Evolutionary conservation across 352 stramenopile genomes (phyloP), one percentile per base, ranked within the genome.

Genomic region (Globisporangium spiculum): DNA sequence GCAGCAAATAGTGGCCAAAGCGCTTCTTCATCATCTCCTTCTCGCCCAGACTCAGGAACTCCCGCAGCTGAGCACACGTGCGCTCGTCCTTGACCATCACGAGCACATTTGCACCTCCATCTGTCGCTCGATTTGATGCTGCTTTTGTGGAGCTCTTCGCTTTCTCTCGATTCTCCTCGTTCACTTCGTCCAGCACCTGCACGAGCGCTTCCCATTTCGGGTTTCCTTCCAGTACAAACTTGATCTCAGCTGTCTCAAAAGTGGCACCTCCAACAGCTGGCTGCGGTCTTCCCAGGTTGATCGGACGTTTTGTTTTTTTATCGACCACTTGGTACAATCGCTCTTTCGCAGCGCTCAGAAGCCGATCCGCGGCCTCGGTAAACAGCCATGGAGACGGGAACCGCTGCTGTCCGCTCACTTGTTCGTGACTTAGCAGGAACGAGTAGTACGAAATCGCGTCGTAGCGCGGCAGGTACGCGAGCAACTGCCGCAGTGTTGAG

Each of bases 401-500:
- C 70, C 84, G 74, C 78, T 89, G 75, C 70, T 94, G 72, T 24
- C 87, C 71, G 74, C 83, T 88, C 82, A 97, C 81, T 65, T 93
- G 89, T 67, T 98, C 92, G 63, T 98, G 90, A 48, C 80, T 93
- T 41, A 97, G 71, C 5, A 99, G 75, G 38, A 98, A 92, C n/a
- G 83, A 93, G 70, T 98, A 99, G 76, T 98, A 99, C 18, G 90
- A 96, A 60, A 99, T 94, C 22, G 95, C 96, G 73, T 99, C 97
- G 77, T 98, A 98, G 26, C 94, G 89, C 64, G 98, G 90, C 38
- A 99, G 73, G 70, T 97, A 96, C 60, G 96, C 84, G 59, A 99
- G 96, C 58, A 95, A 62, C 66, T 96, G 86, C 36, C 85, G 82
- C 46, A 96, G 65, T 5, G 86, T 91, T 38, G 84, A 86, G 18